Conservation (phyloP, 176 grass and related monocot genomes). For the Luzula sylvatica region DNA sequence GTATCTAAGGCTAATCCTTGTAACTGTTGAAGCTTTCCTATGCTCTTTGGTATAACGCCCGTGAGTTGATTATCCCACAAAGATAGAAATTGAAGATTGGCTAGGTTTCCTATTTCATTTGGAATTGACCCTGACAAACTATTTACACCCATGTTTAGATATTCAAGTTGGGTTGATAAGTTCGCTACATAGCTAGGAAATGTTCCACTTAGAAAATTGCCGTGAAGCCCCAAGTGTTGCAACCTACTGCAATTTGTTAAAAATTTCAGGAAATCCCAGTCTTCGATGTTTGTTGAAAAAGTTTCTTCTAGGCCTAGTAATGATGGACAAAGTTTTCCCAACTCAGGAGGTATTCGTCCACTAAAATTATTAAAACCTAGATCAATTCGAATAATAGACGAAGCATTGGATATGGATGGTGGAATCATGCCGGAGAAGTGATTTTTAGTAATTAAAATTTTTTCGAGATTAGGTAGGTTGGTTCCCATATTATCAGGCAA, state of each 20-base stretch:
- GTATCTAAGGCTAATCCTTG: neutral
- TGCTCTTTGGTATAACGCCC: constrained; percentile 26
- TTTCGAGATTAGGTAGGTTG: constrained; percentile 17
- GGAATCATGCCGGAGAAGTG: constrained; percentile 29
- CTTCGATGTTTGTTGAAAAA: neutral
- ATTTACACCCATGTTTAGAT: constrained; percentile 16
- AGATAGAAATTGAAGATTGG: neutral
- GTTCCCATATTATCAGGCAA: constrained; percentile 26
- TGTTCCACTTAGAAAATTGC: constrained; percentile 20
- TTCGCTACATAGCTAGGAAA: constrained; percentile 25
- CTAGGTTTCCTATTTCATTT: constrained; percentile 19
- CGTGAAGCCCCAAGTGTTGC: constrained; percentile 10
- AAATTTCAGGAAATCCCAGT: constrained; percentile 13
- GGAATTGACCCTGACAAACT: constrained; percentile 26
- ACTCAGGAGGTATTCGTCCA: constrained; percentile 20
- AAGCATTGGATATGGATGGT: constrained; percentile 28
- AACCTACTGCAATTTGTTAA: constrained; percentile 44
- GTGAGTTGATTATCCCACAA: constrained; percentile 11
- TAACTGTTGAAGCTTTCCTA: constrained; percentile 24
- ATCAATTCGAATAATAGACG: constrained; percentile 17
- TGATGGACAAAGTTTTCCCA: constrained; percentile 31
- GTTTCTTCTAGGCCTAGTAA: neutral
- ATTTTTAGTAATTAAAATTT: constrained; percentile 9
- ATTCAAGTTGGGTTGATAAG: constrained; percentile 26
- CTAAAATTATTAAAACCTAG: constrained; percentile 25